Evolutionary conservation across 2,329 filamentous ascomycete species (phyloP).

Genomic region (Diaporthe capsici): DNA sequence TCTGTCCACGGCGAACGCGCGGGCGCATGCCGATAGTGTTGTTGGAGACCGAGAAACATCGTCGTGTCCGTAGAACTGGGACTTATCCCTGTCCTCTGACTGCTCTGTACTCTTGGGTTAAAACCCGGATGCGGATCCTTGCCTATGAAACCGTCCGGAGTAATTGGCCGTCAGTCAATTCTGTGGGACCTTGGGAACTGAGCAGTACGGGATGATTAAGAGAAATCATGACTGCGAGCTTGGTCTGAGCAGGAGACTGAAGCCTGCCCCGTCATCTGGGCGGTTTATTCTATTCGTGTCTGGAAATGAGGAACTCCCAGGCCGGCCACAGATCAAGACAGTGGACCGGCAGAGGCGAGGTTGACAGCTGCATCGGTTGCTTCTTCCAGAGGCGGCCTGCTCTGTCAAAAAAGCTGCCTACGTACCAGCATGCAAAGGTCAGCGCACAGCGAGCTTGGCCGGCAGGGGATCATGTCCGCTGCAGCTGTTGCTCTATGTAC

Average conservation of each 20-base stretch:
- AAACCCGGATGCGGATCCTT: slow-evolving; percentile 37
- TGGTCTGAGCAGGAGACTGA: neutral
- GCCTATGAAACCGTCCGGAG: slow-evolving; percentile 38
- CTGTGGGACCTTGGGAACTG: slow-evolving; percentile 21
- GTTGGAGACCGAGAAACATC: slow-evolving; percentile 31
- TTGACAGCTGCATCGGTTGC: slow-evolving; percentile 32
- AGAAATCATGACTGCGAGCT: slow-evolving; percentile 10
- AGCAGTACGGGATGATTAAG: neutral
- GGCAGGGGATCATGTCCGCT: slow-evolving; percentile 34
- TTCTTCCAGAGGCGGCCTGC: slow-evolving; percentile 13
- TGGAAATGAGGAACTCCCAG: neutral
- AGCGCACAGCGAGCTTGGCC: slow-evolving; percentile 18
- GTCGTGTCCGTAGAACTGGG: slow-evolving; percentile 35
- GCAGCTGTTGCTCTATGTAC: slow-evolving; percentile 28
- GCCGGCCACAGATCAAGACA: neutral
- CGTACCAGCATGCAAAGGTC: slow-evolving; percentile 23
- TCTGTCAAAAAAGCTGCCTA: slow-evolving; percentile 10
- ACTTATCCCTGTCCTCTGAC: slow-evolving; percentile 32
- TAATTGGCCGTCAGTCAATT: slow-evolving; percentile 30
- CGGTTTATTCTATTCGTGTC: neutral
- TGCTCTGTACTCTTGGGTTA: slow-evolving; percentile 37
- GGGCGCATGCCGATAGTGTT: slow-evolving; percentile 23
- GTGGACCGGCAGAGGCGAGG: slow-evolving; percentile 1
- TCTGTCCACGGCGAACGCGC: slow-evolving; percentile 20
- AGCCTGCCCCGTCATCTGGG: neutral